Evolutionary conservation across 2,329 filamentous ascomycete species (phyloP), one percentile per base, ranked within the genome.

Genomic region (Cladophialophora yegresii): DNA sequence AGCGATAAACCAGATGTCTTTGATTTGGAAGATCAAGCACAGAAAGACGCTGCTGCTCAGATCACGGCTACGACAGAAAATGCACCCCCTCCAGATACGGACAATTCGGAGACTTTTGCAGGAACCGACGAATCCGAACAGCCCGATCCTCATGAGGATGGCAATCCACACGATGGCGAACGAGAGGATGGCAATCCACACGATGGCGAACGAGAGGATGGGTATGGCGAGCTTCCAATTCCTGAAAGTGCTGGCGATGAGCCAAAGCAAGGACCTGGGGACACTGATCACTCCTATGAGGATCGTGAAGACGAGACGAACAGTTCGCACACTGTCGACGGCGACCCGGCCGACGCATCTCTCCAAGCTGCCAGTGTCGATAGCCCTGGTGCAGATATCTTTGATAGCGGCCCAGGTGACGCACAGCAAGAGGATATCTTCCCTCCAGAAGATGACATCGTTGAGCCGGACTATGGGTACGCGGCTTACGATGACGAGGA

Each of bases 401-500:
- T 30, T 53, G 45, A 50, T 28, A 6, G 58, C 9, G 55, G 59
- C 28, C 58, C 64, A 12, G 47, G 45, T n/a, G 33, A 53, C 40
- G 62, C 54, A 13, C 55, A 62, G 51, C 62, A 33, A 26, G 58
- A 59, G 16, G 60, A 65, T 62, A 32, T 55, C 20, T 62, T 62
- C 28, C 61, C 61, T 43, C 51, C 61, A 13, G 61, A 64, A n/a
- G 58, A 64, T n/a, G 54, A 26, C 43, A 22, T 16, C 12, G n/a
- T 36, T 4, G 58, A 67, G 51, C 58, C 56, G 16, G 47, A 65
- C 26, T 51, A 43, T 28, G 64, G 51, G 22, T 28, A 55, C 30
- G 59, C 60, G 8, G n/a, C 63, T 16, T 67, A 61, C 33, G 60
- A 45, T 43, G 69, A 66, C 28, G 65, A 70, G 58, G 66, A 70